Evolutionary conservation across 2,329 filamentous ascomycete species (phyloP).

Genomic region (Elsinoe ampelina): DNA sequence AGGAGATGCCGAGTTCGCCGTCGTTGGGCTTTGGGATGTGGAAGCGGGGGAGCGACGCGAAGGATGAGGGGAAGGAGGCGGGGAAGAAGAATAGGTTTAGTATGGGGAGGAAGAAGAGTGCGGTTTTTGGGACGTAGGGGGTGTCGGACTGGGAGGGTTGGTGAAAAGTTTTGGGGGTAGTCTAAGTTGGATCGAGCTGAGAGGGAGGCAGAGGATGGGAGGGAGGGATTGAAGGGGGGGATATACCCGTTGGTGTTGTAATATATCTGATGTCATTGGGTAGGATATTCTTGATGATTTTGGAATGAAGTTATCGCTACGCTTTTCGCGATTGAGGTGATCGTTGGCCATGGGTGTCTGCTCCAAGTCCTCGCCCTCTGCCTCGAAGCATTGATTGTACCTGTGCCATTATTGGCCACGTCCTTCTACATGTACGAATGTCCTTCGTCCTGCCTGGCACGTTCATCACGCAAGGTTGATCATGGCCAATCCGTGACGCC

Average conservation of each 20-base stretch:
- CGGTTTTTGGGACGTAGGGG: conserved; percentile 8
- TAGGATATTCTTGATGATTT: not conserved
- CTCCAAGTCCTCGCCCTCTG: not conserved
- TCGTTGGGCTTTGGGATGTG: not conserved
- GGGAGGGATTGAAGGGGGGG: not conserved
- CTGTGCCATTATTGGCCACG: no score
- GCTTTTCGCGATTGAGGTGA: not conserved
- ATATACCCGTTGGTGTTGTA: not conserved
- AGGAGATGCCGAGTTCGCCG: conserved; percentile 11
- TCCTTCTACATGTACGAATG: no score
- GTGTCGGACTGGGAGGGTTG: no score
- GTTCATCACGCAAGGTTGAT: no score
- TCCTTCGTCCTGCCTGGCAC: no score
- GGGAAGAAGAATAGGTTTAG: conserved; percentile 56
- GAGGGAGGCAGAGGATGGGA: no score
- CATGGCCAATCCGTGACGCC: no score
- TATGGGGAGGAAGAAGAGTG: conserved; percentile 60
- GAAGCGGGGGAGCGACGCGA: conserved; percentile 13
- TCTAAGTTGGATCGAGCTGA: not conserved
- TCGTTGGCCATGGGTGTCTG: not conserved
- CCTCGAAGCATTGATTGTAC: no score
- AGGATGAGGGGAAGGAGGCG: conserved; percentile 23
- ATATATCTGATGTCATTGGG: conserved; percentile 6
- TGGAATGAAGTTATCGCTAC: not conserved
- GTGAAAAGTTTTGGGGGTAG: not conserved